phyloP scores from a whole-genome alignment of 202 grass and related monocot genomes.

The Panicum hallii region DNA sequence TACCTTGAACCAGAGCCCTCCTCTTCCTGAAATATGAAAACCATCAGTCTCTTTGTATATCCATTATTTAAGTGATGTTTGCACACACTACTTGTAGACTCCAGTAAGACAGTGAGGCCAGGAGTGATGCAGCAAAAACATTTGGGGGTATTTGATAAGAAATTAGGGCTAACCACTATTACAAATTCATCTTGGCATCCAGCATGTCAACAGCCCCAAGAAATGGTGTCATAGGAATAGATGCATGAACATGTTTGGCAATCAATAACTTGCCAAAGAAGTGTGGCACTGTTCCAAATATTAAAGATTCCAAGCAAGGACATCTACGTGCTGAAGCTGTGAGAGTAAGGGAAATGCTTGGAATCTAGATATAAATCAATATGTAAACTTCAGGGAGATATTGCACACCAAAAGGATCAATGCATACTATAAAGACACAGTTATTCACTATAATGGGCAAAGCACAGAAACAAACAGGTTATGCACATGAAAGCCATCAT shows the following conservation, averaged over 20 bases:
- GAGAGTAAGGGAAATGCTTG: constrained; percentile 22
- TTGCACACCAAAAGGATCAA: background rate
- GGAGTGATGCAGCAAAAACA: constrained; percentile 60
- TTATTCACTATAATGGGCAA: background rate
- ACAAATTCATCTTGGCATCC: constrained; percentile 77
- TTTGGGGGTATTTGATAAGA: constrained; percentile 55
- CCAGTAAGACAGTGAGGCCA: constrained; percentile 63
- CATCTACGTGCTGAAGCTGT: constrained; percentile 47
- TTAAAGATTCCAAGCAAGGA: constrained; percentile 44
- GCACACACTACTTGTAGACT: constrained; percentile 50
- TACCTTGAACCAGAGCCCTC: constrained; percentile 68
- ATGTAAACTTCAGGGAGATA: background rate
- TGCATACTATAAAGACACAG: background rate
- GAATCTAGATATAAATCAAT: background rate
- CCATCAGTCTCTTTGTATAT: constrained; percentile 42
- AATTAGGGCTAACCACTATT: constrained; percentile 53
- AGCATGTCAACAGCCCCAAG: constrained; percentile 50
- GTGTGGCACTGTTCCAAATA: background rate
- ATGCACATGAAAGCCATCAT: constrained; percentile 27
- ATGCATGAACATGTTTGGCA: constrained; percentile 42
- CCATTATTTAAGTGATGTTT: constrained; percentile 13
- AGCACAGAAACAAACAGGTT: background rate
- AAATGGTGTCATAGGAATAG: constrained; percentile 44
- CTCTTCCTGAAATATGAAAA: constrained; percentile 56
- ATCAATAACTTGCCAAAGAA: constrained; percentile 33